Conservation (phyloP, 176 grass and related monocot genomes). For the Areca catechu region DNA sequence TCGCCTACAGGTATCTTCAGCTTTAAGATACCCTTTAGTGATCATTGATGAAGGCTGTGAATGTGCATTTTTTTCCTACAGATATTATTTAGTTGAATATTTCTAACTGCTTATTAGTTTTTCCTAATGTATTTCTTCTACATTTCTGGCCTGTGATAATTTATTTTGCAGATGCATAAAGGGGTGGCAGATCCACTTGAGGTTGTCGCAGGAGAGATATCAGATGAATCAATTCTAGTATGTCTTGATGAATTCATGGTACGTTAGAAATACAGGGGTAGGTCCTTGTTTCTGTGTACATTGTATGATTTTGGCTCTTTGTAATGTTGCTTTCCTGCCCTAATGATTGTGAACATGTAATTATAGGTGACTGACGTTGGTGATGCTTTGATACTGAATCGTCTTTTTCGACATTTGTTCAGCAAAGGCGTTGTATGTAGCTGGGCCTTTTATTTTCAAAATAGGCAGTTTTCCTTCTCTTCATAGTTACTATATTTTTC, state of each 20-base stretch:
- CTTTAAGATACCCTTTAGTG: background rate
- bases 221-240: constrained; percentile 82
- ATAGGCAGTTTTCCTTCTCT: constrained; percentile 6
- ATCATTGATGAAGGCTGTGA: too few relatives aligned
- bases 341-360: constrained; percentile 6
- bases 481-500: constrained; percentile 3
- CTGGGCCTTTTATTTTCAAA: constrained; percentile 15
- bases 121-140: too few relatives aligned
- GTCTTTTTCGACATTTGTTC: constrained; percentile 82
- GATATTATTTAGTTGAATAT: too few relatives aligned
- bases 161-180: constrained; percentile 75
- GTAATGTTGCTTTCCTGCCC: background rate
- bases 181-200: constrained; percentile 95
- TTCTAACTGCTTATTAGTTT: too few relatives aligned
- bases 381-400: constrained; percentile 87
- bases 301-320: background rate
- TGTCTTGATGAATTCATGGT: constrained; percentile 99
- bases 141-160: too few relatives aligned
- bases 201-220: constrained; percentile 92
- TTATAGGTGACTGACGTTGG: constrained; percentile 89
- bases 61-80: too few relatives aligned
- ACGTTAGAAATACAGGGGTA: constrained; percentile 5
- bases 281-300: constrained; percentile 2
- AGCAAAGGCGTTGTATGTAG: constrained; percentile 77
- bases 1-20: constrained; percentile 56